Evolutionary conservation across 106 monocot species (phyloP).

Genomic region (Dendrobium nobile): DNA sequence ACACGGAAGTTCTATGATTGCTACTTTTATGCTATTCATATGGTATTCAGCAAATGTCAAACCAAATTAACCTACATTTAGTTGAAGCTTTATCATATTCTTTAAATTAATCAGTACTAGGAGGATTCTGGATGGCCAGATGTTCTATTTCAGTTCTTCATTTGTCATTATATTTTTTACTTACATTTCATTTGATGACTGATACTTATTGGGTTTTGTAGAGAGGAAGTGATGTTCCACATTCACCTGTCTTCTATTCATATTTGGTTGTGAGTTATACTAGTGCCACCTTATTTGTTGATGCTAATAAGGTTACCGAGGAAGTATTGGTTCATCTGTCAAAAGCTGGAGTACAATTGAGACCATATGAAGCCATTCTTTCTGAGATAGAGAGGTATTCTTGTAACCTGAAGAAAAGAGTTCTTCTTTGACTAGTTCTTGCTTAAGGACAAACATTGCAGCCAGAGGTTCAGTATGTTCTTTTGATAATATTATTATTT

Average conservation of each 20-base stretch:
- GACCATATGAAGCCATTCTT: slow-evolving; percentile 72
- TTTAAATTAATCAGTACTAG: neutral
- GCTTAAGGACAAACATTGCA: neutral
- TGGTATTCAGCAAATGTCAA: neutral
- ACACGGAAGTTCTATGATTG: neutral
- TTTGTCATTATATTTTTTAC: neutral
- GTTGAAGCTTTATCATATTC: neutral
- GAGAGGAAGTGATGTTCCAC: slow-evolving; percentile 92
- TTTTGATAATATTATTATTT: neutral
- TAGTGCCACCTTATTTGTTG: slow-evolving; percentile 70
- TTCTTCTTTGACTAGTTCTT: neutral
- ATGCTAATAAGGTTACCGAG: slow-evolving; percentile 55
- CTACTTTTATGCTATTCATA: neutral
- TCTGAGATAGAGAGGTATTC: slow-evolving; percentile 74
- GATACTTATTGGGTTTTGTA: slow-evolving; percentile 23
- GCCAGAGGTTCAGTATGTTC: neutral
- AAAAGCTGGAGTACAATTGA: slow-evolving; percentile 65
- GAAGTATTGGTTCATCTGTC: slow-evolving; percentile 57
- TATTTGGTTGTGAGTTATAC: slow-evolving; percentile 73
- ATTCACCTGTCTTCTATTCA: slow-evolving; percentile 92
- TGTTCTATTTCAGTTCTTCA: neutral
- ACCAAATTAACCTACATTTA: neutral
- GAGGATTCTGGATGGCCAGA: neutral
- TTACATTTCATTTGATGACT: neutral
- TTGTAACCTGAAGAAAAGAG: neutral